Evolutionary conservation across 1,284 basidiomycete genomes (phyloP), one percentile per base, ranked within the genome.

Genomic region (Stygiomarasmius scandens): DNA sequence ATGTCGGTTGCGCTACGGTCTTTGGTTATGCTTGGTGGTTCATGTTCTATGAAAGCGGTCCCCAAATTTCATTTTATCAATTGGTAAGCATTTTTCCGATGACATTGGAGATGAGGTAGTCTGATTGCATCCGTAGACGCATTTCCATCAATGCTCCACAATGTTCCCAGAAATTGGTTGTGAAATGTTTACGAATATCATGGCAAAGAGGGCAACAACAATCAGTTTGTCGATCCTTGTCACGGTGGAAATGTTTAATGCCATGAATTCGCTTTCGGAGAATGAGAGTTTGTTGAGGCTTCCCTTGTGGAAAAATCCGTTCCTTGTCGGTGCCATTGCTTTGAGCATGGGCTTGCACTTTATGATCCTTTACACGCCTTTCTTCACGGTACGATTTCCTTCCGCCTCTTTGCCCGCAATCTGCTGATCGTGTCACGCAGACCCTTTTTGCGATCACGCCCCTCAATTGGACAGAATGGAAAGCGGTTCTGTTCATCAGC

Each of bases 1-100:
- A 98, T 68, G 96, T 99, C 55, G 96, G 97, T 41, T 86, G 86
- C 51, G 96, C 95, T 1, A 98, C 97, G 9, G 96, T 98, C 44
- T 94, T 91, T 63, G 96, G 96, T 47, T 98, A 98, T 70, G 95
- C 94, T 0, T 99, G 96, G 96, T 98, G 96, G 96, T 99, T 98
- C 79, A 80, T 97, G 67, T 91, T 86, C 73, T 98, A 98, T 73
- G 68, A 81, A 23, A 89, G 83, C 49, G 96, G 96, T 0, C 96
- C 96, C 1, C 93, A 96, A 70, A 98, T 99, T 69, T 81, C 90
- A 14, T 98, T 93, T 80, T 78, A 93, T 69, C 93, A 98, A 76
- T 79, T 99, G 64, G 94, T 95, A 66, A 72, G 92, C 82, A 56
- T 46, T 45, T 12, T 46, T 32, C 29, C 29, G 29, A 32, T 1